A percentile compares a stretch with the other conserved stretches of the same genome.
phyloP scores from a whole-genome alignment of 306 rosid genomes.

The Senna tora region DNA sequence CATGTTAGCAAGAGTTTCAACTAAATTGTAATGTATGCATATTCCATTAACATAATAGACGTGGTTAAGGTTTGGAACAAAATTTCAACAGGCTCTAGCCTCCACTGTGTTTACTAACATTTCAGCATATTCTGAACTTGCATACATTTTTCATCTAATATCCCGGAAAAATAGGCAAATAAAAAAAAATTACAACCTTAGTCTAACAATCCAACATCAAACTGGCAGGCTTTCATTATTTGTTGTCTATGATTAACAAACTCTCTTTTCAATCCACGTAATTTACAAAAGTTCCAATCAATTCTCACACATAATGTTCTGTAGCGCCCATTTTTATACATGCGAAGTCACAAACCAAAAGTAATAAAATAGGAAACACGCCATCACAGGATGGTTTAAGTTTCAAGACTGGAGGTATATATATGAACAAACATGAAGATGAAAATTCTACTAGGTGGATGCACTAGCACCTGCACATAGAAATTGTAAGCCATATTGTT shows the following conservation, averaged over 20 bases:
- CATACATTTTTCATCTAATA: too few species aligned
- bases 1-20: too few species aligned
- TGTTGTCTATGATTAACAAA: neutral
- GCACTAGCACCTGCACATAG: constrained; percentile 35
- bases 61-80: too few species aligned
- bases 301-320: neutral
- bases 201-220: neutral
- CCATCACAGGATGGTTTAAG: neutral
- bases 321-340: neutral
- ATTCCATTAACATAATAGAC: too few species aligned
- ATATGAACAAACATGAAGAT: constrained; percentile 32
- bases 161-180: too few species aligned
- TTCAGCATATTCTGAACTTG: too few species aligned
- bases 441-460: constrained; percentile 32
- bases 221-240: neutral
- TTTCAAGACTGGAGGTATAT: constrained; percentile 13
- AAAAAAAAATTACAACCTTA: neutral
- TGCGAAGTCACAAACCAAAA: neutral
- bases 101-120: too few species aligned
- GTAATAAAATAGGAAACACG: neutral
- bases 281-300: neutral
- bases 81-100: too few species aligned
- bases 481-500: constrained; percentile 17
- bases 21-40: too few species aligned
- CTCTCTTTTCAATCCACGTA: neutral